Percentiles rank a stretch among this genome's conserved stretches.
Evolutionary conservation across 202 grass and related monocot species (phyloP).

Genomic region (Zoysia matrella): DNA sequence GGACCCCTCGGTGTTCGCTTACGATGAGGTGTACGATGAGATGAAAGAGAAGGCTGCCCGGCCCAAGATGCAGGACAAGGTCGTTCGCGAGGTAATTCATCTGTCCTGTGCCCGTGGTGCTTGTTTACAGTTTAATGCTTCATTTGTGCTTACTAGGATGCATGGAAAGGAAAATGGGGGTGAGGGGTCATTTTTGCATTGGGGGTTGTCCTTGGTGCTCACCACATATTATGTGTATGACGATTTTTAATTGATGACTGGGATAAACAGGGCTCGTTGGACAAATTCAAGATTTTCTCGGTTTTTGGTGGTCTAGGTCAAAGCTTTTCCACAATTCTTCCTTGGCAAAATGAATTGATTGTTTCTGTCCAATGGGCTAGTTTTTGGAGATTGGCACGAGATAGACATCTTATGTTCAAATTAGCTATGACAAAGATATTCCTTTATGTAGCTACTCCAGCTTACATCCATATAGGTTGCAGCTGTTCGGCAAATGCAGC

Average conservation of each 20-base stretch:
- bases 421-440: not conserved
- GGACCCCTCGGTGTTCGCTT: constrained; percentile 92
- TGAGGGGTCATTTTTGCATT: not conserved
- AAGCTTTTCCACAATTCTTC: constrained; percentile 9
- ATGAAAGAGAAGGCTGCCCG: constrained; percentile 87
- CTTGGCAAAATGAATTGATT: constrained; percentile 2
- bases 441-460: not conserved
- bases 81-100: constrained; percentile 65
- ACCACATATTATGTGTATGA: not conserved
- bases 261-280: not conserved
- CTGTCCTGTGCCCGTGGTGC: not conserved
- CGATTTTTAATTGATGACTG: constrained; percentile 5
- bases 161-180: not conserved
- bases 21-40: constrained; percentile 89
- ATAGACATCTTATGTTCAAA: not conserved
- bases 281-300: not conserved
- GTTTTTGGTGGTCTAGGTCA: not conserved
- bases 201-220: not conserved
- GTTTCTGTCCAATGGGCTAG: not conserved
- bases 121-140: not conserved
- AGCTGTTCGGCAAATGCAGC: not conserved
- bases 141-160: not conserved
- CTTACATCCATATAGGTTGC: not conserved
- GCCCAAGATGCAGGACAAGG: constrained; percentile 81
- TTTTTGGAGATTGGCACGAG: no score